Evolutionary conservation across 441 rosid genomes (phyloP), one percentile per base, ranked within the genome.

Genomic region (Isatis lusitanica): DNA sequence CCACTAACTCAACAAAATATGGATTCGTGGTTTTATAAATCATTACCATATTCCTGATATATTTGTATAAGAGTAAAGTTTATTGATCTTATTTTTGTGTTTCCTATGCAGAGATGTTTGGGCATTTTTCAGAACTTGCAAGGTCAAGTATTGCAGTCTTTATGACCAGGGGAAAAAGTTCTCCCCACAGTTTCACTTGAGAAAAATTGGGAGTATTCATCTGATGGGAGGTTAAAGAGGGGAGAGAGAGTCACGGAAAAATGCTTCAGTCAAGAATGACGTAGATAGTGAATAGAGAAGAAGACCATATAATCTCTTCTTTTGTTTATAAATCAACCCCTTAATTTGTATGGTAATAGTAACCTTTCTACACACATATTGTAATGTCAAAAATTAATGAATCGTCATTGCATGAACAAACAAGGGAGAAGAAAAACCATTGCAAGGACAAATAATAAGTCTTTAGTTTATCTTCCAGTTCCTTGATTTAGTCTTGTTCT

Each of bases 151-250:
- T 83, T 96, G 99, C 86, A 85, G 93, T 80, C 99, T 96, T 73
- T 96, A 96, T 80, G 98, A 96, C 81, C 86, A 90, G 61, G 99
- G 98, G 99, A 93, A 89, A 85, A 74, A 75, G 33, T 79, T 60
- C 51, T 75, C 66, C 51, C 51, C 59, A 55, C 30, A 48, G 60
- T 59, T 67, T 82, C 61, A 73, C 70, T 39, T 57, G 47, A 10
- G n/a, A 55, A 8, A 24, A 55, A 93, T 96, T 76, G 99, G 99
- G 73, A 96, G 99, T 81, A 80, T 90, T 75, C 80, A 96, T 48
- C 95, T 55, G 98, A 96, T 83, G 99, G 98, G 79, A 91, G 99
- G 81, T 84, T 81, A 74, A 98, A 96, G 80, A 86, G 98, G 79
- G 98, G 97, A 15, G 98, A 98, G 64, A 85, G 99, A 83, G 93